Conservation (phyloP, 164 flowering plant genomes). For the Annona squamosa region DNA sequence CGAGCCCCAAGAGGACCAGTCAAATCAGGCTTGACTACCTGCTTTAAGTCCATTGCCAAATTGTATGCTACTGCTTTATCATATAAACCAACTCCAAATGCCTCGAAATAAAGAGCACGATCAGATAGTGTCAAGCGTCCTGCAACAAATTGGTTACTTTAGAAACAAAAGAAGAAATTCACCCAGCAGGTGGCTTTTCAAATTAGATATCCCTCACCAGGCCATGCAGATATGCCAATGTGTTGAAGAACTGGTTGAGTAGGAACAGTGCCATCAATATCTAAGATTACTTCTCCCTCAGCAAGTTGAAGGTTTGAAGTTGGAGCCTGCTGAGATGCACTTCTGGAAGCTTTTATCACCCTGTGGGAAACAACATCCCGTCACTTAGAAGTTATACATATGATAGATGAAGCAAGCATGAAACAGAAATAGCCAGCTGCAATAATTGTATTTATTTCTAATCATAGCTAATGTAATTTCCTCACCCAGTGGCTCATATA, state of each 20-base stretch:
- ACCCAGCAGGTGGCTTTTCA: constrained; percentile 1
- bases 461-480: too few species aligned
- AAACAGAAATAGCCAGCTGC: too few species aligned
- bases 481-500: too few species aligned
- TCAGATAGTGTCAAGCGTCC: constrained; percentile 79
- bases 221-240: constrained; percentile 86
- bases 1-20: constrained; percentile 94
- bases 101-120: constrained; percentile 76
- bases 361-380: constrained; percentile 27
- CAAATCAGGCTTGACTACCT: constrained; percentile 74
- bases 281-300: constrained; percentile 66
- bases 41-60: constrained; percentile 62
- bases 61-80: constrained; percentile 82
- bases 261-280: constrained; percentile 76
- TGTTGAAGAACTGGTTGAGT: constrained; percentile 87
- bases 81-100: constrained; percentile 70
- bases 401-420: not conserved
- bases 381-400: not conserved
- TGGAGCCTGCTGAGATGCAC: constrained; percentile 24
- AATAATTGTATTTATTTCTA: too few species aligned
- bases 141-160: constrained; percentile 20
- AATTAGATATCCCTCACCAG: constrained; percentile 44
- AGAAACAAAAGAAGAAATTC: not conserved
- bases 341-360: constrained; percentile 49
- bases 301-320: constrained; percentile 47